A percentile compares a stretch with the other conserved stretches of the same genome.
Conservation (phyloP, 495 filamentous ascomycete genomes). For the Neurospora sp. region DNA sequence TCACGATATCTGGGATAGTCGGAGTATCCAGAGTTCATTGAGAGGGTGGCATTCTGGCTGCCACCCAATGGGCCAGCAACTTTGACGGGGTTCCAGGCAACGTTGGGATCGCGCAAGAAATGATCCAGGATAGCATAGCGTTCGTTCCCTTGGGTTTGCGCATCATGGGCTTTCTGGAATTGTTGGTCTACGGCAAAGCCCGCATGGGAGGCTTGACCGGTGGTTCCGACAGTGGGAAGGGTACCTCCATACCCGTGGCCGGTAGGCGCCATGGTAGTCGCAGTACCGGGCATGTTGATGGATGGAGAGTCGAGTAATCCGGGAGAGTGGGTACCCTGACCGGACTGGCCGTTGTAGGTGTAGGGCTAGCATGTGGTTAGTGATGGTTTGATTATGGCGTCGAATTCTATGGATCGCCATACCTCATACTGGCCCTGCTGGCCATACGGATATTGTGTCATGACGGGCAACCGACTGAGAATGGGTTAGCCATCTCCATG, state of each 20-base stretch:
- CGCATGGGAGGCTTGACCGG: background rate
- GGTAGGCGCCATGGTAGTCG: background rate
- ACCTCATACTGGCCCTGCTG: background rate
- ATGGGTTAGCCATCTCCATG: background rate
- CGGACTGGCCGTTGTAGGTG: background rate
- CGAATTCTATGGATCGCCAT: background rate
- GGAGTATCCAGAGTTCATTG: background rate
- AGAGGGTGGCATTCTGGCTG: background rate
- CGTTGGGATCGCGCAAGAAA: constrained; percentile 1
- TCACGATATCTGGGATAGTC: constrained; percentile 12
- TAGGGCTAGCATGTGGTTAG: background rate
- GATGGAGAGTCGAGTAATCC: background rate
- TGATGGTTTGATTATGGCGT: background rate
- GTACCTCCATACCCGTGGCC: background rate
- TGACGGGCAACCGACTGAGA: background rate
- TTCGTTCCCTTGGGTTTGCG: background rate
- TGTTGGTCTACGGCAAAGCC: background rate
- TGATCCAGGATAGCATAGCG: background rate
- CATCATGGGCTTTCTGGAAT: background rate
- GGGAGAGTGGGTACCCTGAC: background rate
- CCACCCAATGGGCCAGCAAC: background rate
- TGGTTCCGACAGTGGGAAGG: background rate
- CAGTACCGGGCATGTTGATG: background rate
- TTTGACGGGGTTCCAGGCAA: constrained; percentile 3
- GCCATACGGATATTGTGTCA: background rate